A percentile compares a stretch with the other conserved stretches of the same genome.
These are phyloP conservation scores for Colletotrichum shisoi DNA, from an alignment of 2,329 filamentous ascomycete species.

Conservation along the genomic window DNA sequence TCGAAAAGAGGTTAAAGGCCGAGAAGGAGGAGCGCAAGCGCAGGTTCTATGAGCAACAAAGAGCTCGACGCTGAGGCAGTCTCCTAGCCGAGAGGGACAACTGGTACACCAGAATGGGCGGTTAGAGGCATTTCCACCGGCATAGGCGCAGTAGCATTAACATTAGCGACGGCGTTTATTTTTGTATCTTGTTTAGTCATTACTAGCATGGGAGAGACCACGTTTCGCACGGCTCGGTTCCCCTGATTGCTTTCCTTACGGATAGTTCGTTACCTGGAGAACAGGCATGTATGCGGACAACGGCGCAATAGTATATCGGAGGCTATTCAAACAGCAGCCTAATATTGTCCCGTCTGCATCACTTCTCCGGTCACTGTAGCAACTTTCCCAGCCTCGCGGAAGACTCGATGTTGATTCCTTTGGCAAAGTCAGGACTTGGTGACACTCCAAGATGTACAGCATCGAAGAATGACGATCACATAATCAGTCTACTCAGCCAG, in stretches of 20 bases:
- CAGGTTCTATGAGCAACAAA: constrained; percentile 47
- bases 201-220: background rate
- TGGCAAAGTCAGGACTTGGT: background rate
- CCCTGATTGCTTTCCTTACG: background rate
- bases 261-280: constrained; percentile 1
- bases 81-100: constrained; percentile 25
- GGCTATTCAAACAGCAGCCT: constrained; percentile 18
- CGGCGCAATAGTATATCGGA: constrained; percentile 26
- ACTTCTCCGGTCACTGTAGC: constrained; percentile 10
- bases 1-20: constrained; percentile 67
- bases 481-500: constrained; percentile 1
- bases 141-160: constrained; percentile 39
- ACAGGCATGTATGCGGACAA: constrained; percentile 3
- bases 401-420: background rate
- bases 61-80: constrained; percentile 11
- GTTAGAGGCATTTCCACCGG: constrained; percentile 26
- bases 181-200: constrained; percentile 32
- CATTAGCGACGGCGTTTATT: constrained; percentile 54
- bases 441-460: background rate
- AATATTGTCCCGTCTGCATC: constrained; percentile 28
- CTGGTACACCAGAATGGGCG: constrained; percentile 7
- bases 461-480: background rate
- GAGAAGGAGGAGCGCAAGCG: constrained; percentile 67
- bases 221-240: background rate
- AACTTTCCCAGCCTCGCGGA: background rate